phyloP scores from a whole-genome alignment of 2,329 filamentous ascomycete genomes.

The Zymoseptoria brevis region DNA sequence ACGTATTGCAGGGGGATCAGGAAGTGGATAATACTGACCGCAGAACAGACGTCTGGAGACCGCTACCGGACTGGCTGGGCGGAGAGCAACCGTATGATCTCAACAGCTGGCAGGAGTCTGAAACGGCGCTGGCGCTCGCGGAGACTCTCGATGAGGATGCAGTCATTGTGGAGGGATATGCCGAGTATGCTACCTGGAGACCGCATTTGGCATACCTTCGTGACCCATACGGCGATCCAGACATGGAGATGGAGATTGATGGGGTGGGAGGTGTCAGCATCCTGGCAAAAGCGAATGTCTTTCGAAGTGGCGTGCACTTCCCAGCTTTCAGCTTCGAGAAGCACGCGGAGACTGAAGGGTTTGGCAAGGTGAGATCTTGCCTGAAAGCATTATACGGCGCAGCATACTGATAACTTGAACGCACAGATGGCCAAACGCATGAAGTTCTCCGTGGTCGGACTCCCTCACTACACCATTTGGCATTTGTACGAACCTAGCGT shows the following conservation, averaged over 20 bases:
- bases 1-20: constrained; percentile 39
- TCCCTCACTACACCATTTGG: constrained; percentile 98
- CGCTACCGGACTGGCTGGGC: constrained; percentile 96
- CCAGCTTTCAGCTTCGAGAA: constrained; percentile 98
- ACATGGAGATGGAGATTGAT: constrained; percentile 99
- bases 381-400: not conserved
- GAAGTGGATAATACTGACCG: constrained; percentile 8
- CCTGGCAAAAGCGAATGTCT: constrained; percentile 89
- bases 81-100: constrained; percentile 97
- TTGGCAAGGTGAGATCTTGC: constrained; percentile 68
- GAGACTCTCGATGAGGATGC: constrained; percentile 96
- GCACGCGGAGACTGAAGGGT: constrained; percentile 95
- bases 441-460: constrained; percentile 87
- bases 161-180: constrained; percentile 97
- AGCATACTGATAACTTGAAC: not conserved
- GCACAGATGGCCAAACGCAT: constrained; percentile 89
- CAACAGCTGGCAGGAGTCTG: constrained; percentile 99
- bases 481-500: constrained; percentile 99
- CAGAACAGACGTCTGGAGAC: constrained; percentile 72
- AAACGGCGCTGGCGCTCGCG: constrained; percentile 85
- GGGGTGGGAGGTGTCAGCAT: constrained; percentile 97
- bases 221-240: constrained; percentile 92
- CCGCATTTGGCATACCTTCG: constrained; percentile 94
- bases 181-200: constrained; percentile 96
- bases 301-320: constrained; percentile 91